Evolutionary conservation across 805 yeast genomes (phyloP), one percentile per base, ranked within the genome.

Genomic region (Isabelozyma pseudorhagii): DNA sequence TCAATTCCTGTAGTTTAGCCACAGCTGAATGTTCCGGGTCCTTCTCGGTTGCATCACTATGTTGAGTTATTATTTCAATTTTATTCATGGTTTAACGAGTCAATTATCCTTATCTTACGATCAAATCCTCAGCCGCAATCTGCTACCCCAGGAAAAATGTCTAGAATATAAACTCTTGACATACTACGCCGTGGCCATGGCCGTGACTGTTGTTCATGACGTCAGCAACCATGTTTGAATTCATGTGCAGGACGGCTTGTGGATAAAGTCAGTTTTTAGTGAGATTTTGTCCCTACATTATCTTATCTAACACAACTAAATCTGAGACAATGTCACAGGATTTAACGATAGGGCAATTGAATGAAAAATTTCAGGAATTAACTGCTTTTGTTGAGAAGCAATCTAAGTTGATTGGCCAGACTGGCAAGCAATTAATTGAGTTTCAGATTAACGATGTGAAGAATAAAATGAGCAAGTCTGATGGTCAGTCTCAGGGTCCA

Each of bases 401-500:
- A 64, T 74, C 83, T 49, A 70, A 75, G 42, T 60, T 90, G 52
- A 73, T 92, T 46, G 80, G 87, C 28, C 79, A 82, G 54, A 89
- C 97, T 0, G 97, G 97, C 1, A 82, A 87, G 58, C 91, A 86
- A 57, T 76, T 92, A 10, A 66, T 92, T 56, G 81, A 82, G 52
- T 56, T 89, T 47, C 96, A 89, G 64, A 77, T 90, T 17, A 47
- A 74, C 64, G 63, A 84, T 78, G 65, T 82, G 65, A 61, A 72
- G 63, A 18, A 50, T 52, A 67, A 49, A 69, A 71, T 78, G 47
- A 55, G 58, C 8, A 59, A 68, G 15, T 31, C 36, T 31, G 36
- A 31, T 31, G 53, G 63, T 34, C 44, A 41, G 18, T 10, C 10
- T 18, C 46, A 47, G 13, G 36, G n/a, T 13, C n/a, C 36, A 10